Conservation (phyloP, 2,329 filamentous ascomycete genomes). For the Dissoconium aciculare region DNA sequence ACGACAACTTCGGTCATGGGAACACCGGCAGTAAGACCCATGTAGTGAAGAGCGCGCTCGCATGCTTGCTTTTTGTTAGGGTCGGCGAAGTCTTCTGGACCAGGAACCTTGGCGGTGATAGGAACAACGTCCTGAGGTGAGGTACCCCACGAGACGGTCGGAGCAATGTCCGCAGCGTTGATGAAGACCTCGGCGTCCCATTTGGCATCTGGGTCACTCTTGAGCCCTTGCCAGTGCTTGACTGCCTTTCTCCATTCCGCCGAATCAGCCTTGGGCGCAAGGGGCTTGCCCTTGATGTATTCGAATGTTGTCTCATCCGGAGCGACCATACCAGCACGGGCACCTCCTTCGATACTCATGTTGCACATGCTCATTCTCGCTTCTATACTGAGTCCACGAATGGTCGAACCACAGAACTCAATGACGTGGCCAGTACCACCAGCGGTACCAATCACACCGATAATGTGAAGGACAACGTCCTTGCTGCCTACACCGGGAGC, state of each 20-base stretch:
- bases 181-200: slow-evolving; percentile 85
- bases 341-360: slow-evolving; percentile 96
- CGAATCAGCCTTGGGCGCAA: slow-evolving; percentile 72
- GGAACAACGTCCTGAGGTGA: slow-evolving; percentile 93
- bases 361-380: slow-evolving; percentile 99
- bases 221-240: slow-evolving; percentile 74
- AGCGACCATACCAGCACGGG: slow-evolving; percentile 90
- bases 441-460: slow-evolving; percentile 86
- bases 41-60: slow-evolving; percentile 78
- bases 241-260: slow-evolving; percentile 80
- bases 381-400: slow-evolving; percentile 81
- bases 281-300: slow-evolving; percentile 79
- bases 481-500: slow-evolving; percentile 88
- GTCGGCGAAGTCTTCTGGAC: slow-evolving; percentile 72
- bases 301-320: slow-evolving; percentile 89
- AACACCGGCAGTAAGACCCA: slow-evolving; percentile 77
- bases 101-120: slow-evolving; percentile 79
- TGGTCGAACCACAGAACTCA: slow-evolving; percentile 92
- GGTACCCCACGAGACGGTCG: slow-evolving; percentile 93
- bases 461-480: slow-evolving; percentile 83
- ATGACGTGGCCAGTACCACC: slow-evolving; percentile 91
- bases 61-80: slow-evolving; percentile 68
- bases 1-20: slow-evolving; percentile 81
- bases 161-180: slow-evolving; percentile 80
- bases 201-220: slow-evolving; percentile 73